phyloP scores from a whole-genome alignment of 2,329 filamentous ascomycete species.

The Fusarium ambrosium region DNA sequence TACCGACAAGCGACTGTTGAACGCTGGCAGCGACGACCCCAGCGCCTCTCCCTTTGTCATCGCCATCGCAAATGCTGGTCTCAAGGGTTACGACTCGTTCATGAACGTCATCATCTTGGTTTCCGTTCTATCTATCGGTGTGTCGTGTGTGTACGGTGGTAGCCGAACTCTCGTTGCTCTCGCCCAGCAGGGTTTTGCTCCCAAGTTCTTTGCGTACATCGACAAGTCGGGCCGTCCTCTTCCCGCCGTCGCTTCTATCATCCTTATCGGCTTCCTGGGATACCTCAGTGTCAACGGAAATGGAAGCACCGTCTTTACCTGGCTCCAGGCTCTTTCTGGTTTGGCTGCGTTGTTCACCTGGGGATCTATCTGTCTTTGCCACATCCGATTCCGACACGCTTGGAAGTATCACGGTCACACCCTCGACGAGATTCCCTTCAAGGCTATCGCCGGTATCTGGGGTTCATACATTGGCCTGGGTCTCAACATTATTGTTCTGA shows the following conservation, averaged over 20 bases:
- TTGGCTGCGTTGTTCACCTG: constrained; percentile 77
- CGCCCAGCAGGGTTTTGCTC: constrained; percentile 71
- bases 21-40: constrained; percentile 57
- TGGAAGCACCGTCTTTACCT: constrained; percentile 69
- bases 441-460: constrained; percentile 69
- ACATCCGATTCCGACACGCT: constrained; percentile 77
- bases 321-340: constrained; percentile 76
- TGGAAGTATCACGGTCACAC: constrained; percentile 74
- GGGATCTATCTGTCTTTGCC: constrained; percentile 76
- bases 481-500: constrained; percentile 68
- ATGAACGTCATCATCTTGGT: constrained; percentile 73
- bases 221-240: constrained; percentile 70
- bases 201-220: constrained; percentile 68
- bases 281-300: constrained; percentile 61
- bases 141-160: constrained; percentile 71
- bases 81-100: constrained; percentile 66
- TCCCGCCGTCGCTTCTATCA: constrained; percentile 60
- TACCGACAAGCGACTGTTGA: constrained; percentile 62
- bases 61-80: constrained; percentile 66
- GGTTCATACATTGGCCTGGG: constrained; percentile 75
- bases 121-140: constrained; percentile 70
- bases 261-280: constrained; percentile 65
- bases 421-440: constrained; percentile 76
- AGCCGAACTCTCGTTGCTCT: constrained; percentile 71
- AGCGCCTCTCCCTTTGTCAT: constrained; percentile 69